Percentiles rank a stretch among this genome's conserved stretches.
Conservation (phyloP, 306 rosid species). For the Fragaria nilgerrensis region DNA sequence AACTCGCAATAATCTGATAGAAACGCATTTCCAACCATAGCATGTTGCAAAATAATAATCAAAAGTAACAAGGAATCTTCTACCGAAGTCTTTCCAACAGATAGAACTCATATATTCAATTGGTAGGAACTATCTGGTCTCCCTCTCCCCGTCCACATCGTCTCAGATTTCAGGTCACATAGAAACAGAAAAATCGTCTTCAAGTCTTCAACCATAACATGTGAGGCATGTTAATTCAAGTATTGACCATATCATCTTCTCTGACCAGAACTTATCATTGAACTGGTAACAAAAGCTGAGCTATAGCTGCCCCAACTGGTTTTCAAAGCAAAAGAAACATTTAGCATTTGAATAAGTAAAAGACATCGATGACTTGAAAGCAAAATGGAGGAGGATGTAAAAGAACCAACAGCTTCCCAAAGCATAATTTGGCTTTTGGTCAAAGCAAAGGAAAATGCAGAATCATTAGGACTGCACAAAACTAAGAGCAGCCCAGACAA, state of each 20-base stretch:
- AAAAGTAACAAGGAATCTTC: neutral
- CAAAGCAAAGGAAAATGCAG: conserved; percentile 14
- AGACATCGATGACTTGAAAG: conserved; percentile 10
- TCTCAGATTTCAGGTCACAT: neutral
- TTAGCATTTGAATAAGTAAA: neutral
- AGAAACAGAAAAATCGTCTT: neutral
- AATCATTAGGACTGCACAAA: conserved; percentile 14
- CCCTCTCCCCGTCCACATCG: neutral
- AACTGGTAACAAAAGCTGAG: neutral
- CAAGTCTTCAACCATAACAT: neutral
- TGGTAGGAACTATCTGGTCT: neutral
- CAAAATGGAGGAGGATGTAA: neutral
- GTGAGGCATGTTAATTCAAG: neutral
- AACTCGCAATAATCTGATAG: neutral
- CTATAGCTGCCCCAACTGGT: neutral
- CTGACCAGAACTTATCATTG: conserved; percentile 1
- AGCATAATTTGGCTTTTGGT: conserved; percentile 15
- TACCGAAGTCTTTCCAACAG: neutral
- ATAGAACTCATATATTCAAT: neutral
- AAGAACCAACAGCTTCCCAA: conserved; percentile 2
- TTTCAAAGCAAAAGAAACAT: neutral
- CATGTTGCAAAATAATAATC: neutral
- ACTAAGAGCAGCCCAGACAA: conserved; percentile 1
- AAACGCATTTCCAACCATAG: neutral
- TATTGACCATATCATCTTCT: neutral